Conservation (phyloP, 31 red algal genomes). For the Bonnemaisonia californica region DNA sequence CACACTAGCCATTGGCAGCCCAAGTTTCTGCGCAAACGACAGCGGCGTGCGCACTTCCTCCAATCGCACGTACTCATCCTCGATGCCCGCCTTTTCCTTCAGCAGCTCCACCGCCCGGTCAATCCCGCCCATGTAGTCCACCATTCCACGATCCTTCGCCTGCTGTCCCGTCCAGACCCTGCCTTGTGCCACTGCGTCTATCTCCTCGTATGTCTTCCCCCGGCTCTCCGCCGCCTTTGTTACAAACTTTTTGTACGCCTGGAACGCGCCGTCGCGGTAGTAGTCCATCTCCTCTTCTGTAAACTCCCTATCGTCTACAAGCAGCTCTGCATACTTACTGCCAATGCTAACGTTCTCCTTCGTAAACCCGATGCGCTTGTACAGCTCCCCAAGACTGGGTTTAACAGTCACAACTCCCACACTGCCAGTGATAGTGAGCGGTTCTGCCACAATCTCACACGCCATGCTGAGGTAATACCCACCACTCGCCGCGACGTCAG, state of each 20-base stretch:
- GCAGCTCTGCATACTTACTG: conserved; percentile 86
- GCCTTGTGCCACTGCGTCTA: conserved; percentile 87
- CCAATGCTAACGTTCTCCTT: conserved; percentile 82
- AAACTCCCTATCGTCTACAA: conserved; percentile 81
- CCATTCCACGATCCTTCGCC: conserved; percentile 74
- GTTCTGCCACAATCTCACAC: conserved; percentile 89
- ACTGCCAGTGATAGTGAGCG: conserved; percentile 85
- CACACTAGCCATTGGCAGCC: conserved; percentile 12
- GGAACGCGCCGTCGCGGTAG: conserved; percentile 55
- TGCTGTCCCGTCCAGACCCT: conserved; percentile 95
- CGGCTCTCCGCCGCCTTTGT: conserved; percentile 87
- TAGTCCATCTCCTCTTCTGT: conserved; percentile 86
- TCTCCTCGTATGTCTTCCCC: conserved; percentile 71
- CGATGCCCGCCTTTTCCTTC: conserved; percentile 65
- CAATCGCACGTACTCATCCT: conserved; percentile 58
- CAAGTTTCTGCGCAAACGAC: conserved; percentile 33
- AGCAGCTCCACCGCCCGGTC: conserved; percentile 70
- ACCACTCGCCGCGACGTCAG: conserved; percentile 88
- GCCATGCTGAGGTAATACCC: conserved; percentile 97
- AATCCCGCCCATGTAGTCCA: conserved; percentile 87
- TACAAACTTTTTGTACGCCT: conserved; percentile 88
- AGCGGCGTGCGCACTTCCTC: conserved; percentile 46
- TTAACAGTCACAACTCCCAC: conserved; percentile 95
- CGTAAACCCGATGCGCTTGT: conserved; percentile 81
- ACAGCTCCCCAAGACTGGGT: conserved; percentile 78